These are phyloP conservation scores for Cystoisospora suis DNA, from an alignment of 169 alveolate genomes.

Conservation along the genomic window DNA sequence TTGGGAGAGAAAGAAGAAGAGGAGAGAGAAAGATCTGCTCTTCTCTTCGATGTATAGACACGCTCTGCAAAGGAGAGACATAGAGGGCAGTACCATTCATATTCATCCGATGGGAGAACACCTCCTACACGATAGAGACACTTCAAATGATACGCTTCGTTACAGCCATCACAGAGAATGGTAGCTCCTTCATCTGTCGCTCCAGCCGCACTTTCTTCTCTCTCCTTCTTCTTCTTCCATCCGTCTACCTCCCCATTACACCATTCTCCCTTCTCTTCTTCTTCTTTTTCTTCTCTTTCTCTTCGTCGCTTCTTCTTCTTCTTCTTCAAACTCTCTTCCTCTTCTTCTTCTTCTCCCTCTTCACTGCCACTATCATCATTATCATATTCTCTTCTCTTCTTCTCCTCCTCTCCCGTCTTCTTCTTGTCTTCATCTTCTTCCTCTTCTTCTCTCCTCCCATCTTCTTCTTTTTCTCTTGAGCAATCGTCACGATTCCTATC, in stretches of 20 bases:
- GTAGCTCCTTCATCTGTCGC: not conserved
- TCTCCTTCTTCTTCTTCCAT: not conserved
- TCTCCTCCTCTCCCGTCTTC: not conserved
- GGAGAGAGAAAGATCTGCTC: not conserved
- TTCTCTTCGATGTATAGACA: not conserved
- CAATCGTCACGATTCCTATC: not conserved
- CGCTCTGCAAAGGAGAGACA: constrained; percentile 28
- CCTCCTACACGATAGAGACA: constrained; percentile 60
- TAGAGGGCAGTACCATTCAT: constrained; percentile 39
- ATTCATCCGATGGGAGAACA: not conserved
- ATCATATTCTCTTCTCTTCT: not conserved
- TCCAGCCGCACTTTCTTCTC: not conserved
- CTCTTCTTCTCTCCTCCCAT: not conserved
- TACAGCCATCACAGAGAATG: constrained; percentile 73
- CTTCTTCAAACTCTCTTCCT: not conserved
- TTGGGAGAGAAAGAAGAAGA: not conserved
- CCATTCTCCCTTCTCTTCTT: not conserved
- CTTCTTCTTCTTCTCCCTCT: not conserved
- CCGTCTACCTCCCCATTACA: not conserved
- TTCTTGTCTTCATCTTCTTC: not conserved
- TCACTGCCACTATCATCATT: not conserved
- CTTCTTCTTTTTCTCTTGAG: not conserved
- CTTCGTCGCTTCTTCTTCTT: not conserved
- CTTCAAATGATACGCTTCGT: constrained; percentile 69
- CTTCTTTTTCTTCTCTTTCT: not conserved